phyloP scores from a whole-genome alignment of 805 yeast species.

The Lachancea sp. region DNA sequence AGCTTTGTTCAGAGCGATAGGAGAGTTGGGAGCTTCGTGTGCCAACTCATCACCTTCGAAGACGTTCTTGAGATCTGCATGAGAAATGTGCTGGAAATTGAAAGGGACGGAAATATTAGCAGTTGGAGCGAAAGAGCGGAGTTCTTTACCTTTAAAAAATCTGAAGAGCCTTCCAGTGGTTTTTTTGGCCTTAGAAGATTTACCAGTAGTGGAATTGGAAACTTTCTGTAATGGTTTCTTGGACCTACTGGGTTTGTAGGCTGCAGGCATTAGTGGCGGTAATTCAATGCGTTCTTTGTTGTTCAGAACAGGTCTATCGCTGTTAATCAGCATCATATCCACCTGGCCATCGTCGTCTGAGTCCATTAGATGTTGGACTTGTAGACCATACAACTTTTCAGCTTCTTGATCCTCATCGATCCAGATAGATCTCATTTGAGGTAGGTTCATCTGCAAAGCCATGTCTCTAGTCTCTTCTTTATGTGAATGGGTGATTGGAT shows the following conservation, averaged over 20 bases:
- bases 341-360: conserved; percentile 26
- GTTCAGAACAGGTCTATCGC: conserved; percentile 30
- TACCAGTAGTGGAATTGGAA: not conserved
- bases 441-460: conserved; percentile 15
- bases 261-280: conserved; percentile 32
- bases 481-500: not conserved
- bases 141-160: conserved; percentile 27
- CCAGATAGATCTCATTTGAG: conserved; percentile 40
- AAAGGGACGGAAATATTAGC: conserved; percentile 35
- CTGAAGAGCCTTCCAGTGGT: conserved; percentile 25
- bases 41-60: conserved; percentile 8
- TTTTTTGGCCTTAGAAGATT: conserved; percentile 8
- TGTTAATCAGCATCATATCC: conserved; percentile 31
- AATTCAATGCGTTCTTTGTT: conserved; percentile 34
- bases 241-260: conserved; percentile 9
- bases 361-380: conserved; percentile 27
- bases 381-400: conserved; percentile 32
- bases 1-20: conserved; percentile 9
- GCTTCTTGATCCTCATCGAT: conserved; percentile 36
- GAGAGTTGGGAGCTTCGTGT: conserved; percentile 4
- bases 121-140: conserved; percentile 9
- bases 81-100: conserved; percentile 37
- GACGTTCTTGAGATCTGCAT: conserved; percentile 27
- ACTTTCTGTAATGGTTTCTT: conserved; percentile 6
- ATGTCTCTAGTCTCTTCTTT: not conserved